Conservation (phyloP, 352 stramenopile species). For the Pythium angustatum region DNA sequence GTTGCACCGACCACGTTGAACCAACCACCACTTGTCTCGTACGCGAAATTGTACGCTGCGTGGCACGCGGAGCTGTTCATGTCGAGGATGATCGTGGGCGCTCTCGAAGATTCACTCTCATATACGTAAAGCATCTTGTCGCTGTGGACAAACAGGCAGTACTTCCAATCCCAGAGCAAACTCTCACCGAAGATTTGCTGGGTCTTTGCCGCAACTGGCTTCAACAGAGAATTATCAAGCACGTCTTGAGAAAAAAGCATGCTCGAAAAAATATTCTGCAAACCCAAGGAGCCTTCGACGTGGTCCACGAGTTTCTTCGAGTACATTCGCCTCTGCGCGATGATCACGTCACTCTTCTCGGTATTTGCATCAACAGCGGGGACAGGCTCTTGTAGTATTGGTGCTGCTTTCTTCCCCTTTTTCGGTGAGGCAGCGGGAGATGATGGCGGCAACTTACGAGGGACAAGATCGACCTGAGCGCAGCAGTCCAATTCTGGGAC, state of each 20-base stretch:
- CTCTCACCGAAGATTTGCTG: conserved; percentile 41
- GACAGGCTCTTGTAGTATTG: neutral
- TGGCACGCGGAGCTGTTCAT: conserved; percentile 50
- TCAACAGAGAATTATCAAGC: conserved; percentile 32
- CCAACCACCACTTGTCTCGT: conserved; percentile 46
- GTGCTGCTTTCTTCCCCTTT: conserved; percentile 5
- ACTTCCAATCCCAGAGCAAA: conserved; percentile 72
- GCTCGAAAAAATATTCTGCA: conserved; percentile 46
- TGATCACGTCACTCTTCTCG: conserved; percentile 7
- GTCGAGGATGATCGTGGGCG: conserved; percentile 51
- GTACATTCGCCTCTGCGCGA: conserved; percentile 33
- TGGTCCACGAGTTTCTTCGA: conserved; percentile 62
- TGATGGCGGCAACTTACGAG: neutral
- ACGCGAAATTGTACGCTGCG: conserved; percentile 45
- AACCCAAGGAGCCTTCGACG: conserved; percentile 56
- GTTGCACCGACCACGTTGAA: conserved; percentile 59
- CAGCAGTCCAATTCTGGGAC: conserved; percentile 65
- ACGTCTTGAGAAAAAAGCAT: conserved; percentile 47
- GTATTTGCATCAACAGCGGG: neutral
- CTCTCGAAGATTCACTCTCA: conserved; percentile 40
- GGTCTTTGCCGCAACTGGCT: conserved; percentile 42
- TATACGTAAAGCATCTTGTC: conserved; percentile 67
- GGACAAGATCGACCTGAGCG: conserved; percentile 21
- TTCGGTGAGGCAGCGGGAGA: conserved; percentile 18
- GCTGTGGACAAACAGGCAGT: conserved; percentile 57